Evolutionary conservation across 331 rosid species (phyloP).

Genomic region (Arachis monticola): DNA sequence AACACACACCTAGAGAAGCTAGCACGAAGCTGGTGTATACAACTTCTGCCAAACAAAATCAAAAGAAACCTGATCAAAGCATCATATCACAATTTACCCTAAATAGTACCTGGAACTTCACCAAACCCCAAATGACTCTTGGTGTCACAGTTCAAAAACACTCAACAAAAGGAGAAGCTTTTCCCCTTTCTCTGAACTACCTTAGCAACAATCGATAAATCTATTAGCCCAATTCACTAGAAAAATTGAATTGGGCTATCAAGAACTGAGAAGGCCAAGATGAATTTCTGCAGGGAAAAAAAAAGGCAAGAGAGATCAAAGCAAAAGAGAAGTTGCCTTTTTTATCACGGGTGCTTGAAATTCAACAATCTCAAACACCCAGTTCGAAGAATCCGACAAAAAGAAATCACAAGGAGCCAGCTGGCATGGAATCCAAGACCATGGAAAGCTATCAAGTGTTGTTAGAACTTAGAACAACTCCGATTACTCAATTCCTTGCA

Average conservation of each 20-base stretch:
- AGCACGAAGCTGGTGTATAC: constrained; percentile 17
- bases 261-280: constrained; percentile 13
- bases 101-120: constrained; percentile 32
- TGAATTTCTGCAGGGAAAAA: constrained; percentile 22
- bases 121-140: constrained; percentile 20
- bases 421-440: constrained; percentile 26
- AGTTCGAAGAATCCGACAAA: constrained; percentile 27
- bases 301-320: constrained; percentile 30
- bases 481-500: constrained; percentile 22
- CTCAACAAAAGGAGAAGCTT: neutral
- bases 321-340: constrained; percentile 13
- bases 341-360: neutral
- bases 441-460: constrained; percentile 4
- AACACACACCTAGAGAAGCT: neutral
- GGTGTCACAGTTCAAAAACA: constrained; percentile 29
- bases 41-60: constrained; percentile 28
- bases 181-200: constrained; percentile 3
- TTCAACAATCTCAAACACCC: constrained; percentile 24
- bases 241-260: constrained; percentile 30
- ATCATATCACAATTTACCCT: constrained; percentile 1
- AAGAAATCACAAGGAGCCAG: constrained; percentile 16
- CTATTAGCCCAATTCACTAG: constrained; percentile 35
- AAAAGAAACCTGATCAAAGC: constrained; percentile 36
- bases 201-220: constrained; percentile 14
- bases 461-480: constrained; percentile 19